Percentiles rank a stretch among this genome's conserved stretches.
Evolutionary conservation across 1,284 basidiomycete species (phyloP).

Genomic region (Rhizopogon parksii): DNA sequence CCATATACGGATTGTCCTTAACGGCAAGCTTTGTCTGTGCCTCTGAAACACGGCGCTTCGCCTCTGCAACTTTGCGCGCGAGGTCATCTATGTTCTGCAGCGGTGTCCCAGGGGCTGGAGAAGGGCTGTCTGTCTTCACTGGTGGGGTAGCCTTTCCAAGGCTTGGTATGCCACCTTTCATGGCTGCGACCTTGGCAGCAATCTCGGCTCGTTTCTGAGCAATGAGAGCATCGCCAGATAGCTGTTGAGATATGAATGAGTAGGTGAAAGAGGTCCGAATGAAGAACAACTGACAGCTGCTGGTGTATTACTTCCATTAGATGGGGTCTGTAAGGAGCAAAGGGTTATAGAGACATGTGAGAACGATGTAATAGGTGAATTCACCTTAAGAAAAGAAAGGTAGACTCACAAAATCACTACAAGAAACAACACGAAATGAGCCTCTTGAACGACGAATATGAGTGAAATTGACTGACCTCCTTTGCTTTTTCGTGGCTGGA

Average conservation of each 20-base stretch:
- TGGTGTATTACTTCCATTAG: slow-evolving; percentile 37
- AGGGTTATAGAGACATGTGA: slow-evolving; percentile 67
- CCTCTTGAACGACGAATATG: slow-evolving; percentile 8
- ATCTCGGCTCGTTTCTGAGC: slow-evolving; percentile 80
- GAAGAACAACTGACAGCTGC: slow-evolving; percentile 32
- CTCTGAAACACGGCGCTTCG: slow-evolving; percentile 71
- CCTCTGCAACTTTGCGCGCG: slow-evolving; percentile 66
- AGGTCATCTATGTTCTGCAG: slow-evolving; percentile 59
- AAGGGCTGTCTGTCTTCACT: slow-evolving; percentile 24
- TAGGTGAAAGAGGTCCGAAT: not conserved
- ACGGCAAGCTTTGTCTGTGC: slow-evolving; percentile 66
- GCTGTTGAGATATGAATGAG: slow-evolving; percentile 20
- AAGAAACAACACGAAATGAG: slow-evolving; percentile 20
- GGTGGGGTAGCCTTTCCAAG: slow-evolving; percentile 24
- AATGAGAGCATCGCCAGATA: slow-evolving; percentile 56
- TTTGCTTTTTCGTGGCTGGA: slow-evolving; percentile 53
- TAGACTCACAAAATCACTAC: slow-evolving; percentile 65
- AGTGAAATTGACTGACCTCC: slow-evolving; percentile 45
- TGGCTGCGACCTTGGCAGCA: slow-evolving; percentile 73
- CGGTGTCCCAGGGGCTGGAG: slow-evolving; percentile 25
- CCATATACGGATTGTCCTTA: slow-evolving; percentile 81
- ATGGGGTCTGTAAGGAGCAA: slow-evolving; percentile 45
- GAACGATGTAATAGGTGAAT: slow-evolving; percentile 46
- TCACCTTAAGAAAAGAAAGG: slow-evolving; percentile 56
- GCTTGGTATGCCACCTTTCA: slow-evolving; percentile 48